Percentiles rank a stretch among this genome's conserved stretches.
Evolutionary conservation across 116 monocot species (phyloP).

Genomic region (Cymodocea nodosa): DNA sequence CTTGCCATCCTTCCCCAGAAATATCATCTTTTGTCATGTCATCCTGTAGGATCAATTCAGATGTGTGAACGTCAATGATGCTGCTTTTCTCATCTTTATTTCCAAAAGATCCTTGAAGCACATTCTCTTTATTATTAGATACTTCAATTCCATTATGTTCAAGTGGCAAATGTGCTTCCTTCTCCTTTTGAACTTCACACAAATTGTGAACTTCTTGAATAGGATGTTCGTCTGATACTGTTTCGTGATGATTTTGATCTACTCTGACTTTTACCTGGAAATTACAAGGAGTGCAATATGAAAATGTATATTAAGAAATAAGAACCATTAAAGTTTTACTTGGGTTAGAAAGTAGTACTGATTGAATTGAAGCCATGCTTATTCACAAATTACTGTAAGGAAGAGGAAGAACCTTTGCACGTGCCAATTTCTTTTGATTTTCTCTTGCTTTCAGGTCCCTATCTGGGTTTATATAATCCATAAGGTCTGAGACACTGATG

Average conservation of each 20-base stretch:
- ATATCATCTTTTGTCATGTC: constrained; percentile 24
- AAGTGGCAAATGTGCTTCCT: constrained; percentile 7
- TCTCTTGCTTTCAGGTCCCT: constrained; percentile 77
- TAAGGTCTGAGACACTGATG: constrained; percentile 87
- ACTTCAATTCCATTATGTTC: background rate
- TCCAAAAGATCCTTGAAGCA: constrained; percentile 20
- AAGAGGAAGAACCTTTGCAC: constrained; percentile 49
- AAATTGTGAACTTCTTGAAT: background rate
- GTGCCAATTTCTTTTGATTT: constrained; percentile 73
- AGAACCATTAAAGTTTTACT: background rate
- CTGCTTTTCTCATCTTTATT: constrained; percentile 33
- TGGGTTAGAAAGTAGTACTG: background rate
- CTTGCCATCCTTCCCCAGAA: constrained; percentile 96
- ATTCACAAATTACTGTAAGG: too few relatives aligned
- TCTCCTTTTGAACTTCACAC: constrained; percentile 20
- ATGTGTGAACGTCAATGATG: constrained; percentile 8
- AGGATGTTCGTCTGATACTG: constrained; percentile 44
- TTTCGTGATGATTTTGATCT: constrained; percentile 52
- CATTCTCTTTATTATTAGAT: constrained; percentile 54
- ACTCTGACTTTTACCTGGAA: constrained; percentile 53
- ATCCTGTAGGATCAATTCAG: constrained; percentile 19
- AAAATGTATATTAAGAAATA: constrained; percentile 3
- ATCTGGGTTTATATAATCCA: constrained; percentile 97
- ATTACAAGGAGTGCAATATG: background rate
- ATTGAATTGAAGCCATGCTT: too few relatives aligned